Evolutionary conservation across 176 grass and related monocot genomes (phyloP), one percentile per base, ranked within the genome.

Genomic region (Hordeum vulgare): DNA sequence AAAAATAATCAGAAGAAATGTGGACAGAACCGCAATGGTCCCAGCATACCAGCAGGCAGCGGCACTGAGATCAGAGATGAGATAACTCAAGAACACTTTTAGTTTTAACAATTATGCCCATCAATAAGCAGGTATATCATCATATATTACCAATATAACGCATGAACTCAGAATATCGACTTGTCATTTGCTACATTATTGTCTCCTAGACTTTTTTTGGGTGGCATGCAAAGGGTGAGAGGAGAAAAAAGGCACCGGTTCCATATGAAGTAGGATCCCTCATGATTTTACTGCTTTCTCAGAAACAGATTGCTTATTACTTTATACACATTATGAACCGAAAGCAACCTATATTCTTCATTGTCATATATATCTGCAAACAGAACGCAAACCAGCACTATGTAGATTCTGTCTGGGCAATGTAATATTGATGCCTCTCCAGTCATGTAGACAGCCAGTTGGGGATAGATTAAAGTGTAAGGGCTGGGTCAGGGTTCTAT

Each of bases 61-160:
- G 9, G 61, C 37, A 80, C 23, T 76, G 36, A 61, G 35, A 71
- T 70, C 6, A 40, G 36, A 40, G 21, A 41, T 41, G 36, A 41
- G 35, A 29, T 21, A 49, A 64, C 35, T 61, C 53, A 33, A 49
- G 8, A 57, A 13, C 2, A 17, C 45, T 21, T 26, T 26, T 39
- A 31, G 4, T 21, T 75, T 51, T 56, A 51, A 45, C 53, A 51
- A 59, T 40, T 40, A 25, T 8, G 75, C 56, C 58, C 24, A 81
- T 33, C 33, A 56, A 74, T 51, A 61, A 66, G 25, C 20, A 54
- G 62, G 63, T 45, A 61, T 1, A 81, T 20, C 53, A 49, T 39
- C 18, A 81, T 81, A 5, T 64, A 47, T 74, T 66, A 75, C 75
- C 11, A 27, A 85, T 59, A 37, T 58, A 75, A 8, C 75, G n/a